Conservation (phyloP, 2,329 filamentous ascomycete genomes). For the Coniochaeta ligniaria region DNA sequence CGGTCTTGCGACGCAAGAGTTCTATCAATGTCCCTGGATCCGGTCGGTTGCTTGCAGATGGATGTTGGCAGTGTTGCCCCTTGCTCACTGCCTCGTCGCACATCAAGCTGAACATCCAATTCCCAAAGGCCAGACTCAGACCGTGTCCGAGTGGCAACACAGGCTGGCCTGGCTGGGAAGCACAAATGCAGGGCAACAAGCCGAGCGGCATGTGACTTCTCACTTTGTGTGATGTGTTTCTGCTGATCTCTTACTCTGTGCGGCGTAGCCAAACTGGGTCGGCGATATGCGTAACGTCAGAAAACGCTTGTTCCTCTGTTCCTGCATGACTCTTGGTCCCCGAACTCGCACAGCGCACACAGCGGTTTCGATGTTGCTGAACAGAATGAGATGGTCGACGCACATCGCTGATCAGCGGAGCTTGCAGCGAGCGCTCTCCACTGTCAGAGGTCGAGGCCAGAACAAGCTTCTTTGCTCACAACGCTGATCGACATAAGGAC, state of each 20-base stretch:
- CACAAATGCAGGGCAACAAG: not conserved
- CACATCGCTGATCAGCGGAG: not conserved
- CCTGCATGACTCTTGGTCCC: not conserved
- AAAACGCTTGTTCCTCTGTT: conserved; percentile 3
- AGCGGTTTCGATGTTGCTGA: not conserved
- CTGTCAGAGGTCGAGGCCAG: not conserved
- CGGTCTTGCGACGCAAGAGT: not conserved
- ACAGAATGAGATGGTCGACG: not conserved
- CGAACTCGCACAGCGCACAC: not conserved
- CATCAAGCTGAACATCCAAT: not conserved
- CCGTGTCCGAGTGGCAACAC: not conserved
- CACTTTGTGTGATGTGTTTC: conserved; percentile 3
- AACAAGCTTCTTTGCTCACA: not conserved
- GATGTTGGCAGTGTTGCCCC: not conserved
- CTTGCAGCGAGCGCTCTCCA: not conserved
- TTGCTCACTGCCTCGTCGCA: not conserved
- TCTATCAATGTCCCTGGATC: not conserved
- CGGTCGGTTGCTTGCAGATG: not conserved
- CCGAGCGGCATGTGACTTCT: conserved; percentile 3
- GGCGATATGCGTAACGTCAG: conserved; percentile 18
- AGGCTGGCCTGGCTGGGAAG: not conserved
- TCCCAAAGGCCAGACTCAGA: not conserved
- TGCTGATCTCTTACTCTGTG: not conserved
- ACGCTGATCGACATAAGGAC: not conserved
- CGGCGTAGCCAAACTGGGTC: conserved; percentile 12